A percentile compares a stretch with the other conserved stretches of the same genome.
Evolutionary conservation across 2,329 filamentous ascomycete species (phyloP).

Genomic region (Exserohilum turcica): DNA sequence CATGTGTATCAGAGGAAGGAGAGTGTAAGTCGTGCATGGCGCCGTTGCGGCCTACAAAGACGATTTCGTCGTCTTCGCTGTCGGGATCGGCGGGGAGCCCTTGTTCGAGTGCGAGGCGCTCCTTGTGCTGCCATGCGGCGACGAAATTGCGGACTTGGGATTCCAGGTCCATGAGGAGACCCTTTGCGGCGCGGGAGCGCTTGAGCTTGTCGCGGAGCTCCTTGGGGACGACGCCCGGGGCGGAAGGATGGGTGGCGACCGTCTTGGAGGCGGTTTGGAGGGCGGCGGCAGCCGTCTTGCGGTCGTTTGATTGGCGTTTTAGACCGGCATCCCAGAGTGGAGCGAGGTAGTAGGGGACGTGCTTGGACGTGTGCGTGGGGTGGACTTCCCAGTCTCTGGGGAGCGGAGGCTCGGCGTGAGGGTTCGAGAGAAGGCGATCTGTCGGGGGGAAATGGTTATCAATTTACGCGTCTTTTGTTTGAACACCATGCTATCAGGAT

Average conservation of each 20-base stretch:
- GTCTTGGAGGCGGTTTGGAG: constrained; percentile 45
- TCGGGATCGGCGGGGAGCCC: constrained; percentile 56
- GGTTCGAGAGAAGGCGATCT: constrained; percentile 88
- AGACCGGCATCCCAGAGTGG: constrained; percentile 75
- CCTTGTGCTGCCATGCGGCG: constrained; percentile 62
- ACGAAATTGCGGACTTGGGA: constrained; percentile 81
- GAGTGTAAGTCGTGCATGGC: constrained; percentile 65
- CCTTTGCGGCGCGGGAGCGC: constrained; percentile 75
- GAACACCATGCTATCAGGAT: no score
- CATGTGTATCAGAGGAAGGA: constrained; percentile 7
- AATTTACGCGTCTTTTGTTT: constrained; percentile 8
- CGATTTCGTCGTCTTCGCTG: constrained; percentile 81
- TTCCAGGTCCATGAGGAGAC: constrained; percentile 82
- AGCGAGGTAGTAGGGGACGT: constrained; percentile 87
- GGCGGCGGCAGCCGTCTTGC: constrained; percentile 41
- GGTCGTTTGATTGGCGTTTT: constrained; percentile 52
- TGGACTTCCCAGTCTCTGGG: constrained; percentile 81
- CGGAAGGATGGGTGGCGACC: constrained; percentile 49
- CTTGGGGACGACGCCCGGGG: constrained; percentile 67
- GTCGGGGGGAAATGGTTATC: constrained; percentile 1
- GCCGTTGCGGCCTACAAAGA: constrained; percentile 77
- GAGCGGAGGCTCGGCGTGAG: constrained; percentile 80
- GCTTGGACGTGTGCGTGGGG: constrained; percentile 77
- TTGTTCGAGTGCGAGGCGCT: constrained; percentile 54
- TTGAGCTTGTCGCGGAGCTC: constrained; percentile 83